A percentile compares a stretch with the other conserved stretches of the same genome.
Evolutionary conservation across 495 filamentous ascomycete species (phyloP).

Genomic region (Staphylotrichum tortipilum): DNA sequence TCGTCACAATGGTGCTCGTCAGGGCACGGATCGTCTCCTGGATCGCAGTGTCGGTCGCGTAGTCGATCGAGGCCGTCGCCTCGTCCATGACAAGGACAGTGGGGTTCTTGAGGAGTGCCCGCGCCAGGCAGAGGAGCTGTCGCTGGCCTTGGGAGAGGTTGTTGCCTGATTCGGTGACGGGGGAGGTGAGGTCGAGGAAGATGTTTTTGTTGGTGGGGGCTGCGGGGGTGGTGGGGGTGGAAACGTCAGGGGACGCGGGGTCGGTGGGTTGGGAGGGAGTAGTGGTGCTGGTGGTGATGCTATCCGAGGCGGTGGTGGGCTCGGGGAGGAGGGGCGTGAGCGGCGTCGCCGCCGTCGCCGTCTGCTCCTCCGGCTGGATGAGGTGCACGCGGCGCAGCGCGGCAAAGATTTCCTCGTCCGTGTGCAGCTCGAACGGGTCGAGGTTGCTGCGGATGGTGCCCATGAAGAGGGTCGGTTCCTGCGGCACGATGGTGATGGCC

Average conservation of each 20-base stretch:
- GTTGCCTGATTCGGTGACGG: conserved; percentile 83
- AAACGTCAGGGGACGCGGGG: too few relatives aligned
- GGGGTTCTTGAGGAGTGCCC: conserved; percentile 84
- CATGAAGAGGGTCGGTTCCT: conserved; percentile 95
- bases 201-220: conserved; percentile 77
- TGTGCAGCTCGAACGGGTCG: conserved; percentile 87
- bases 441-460: conserved; percentile 93
- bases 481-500: conserved; percentile 93
- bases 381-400: conserved; percentile 87
- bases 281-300: conserved; percentile 4
- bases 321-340: conserved; percentile 10
- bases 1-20: conserved; percentile 89
- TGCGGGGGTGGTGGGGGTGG: conserved; percentile 18
- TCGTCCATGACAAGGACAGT: conserved; percentile 98
- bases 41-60: conserved; percentile 90
- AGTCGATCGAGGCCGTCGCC: conserved; percentile 96
- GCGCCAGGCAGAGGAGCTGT: conserved; percentile 90
- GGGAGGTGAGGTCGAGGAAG: conserved; percentile 78
- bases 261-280: conserved; percentile 3
- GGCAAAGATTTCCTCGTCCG: conserved; percentile 82
- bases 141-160: conserved; percentile 97
- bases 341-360: neutral
- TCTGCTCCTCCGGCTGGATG: conserved; percentile 53
- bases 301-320: conserved; percentile 9
- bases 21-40: conserved; percentile 90